Evolutionary conservation across 1,284 basidiomycete genomes (phyloP), one percentile per base, ranked within the genome.

Genomic region (Xanthoconium separans): DNA sequence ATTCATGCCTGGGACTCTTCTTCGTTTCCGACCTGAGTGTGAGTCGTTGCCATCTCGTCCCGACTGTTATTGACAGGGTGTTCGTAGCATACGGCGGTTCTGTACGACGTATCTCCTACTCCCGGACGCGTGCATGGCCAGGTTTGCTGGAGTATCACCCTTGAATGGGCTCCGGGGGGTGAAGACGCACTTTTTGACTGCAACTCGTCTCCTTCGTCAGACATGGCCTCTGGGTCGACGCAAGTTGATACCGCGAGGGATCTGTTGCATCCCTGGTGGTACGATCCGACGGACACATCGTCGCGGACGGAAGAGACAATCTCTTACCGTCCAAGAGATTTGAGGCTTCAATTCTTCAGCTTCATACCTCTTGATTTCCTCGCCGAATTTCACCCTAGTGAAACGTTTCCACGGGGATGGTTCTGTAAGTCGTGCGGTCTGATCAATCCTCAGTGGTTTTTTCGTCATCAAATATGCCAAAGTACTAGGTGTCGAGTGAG

Each of bases 381-480:
- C 16, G 64, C 62, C 11, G 53, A 56, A 10, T 65, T 69, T 44
- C 52, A 60, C 24, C 65, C 60, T 15, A 61, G 57, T 31, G 70
- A 70, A 48, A 55, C 46, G 18, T 73, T 64, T 56, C 70, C 60
- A 27, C 65, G 61, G 24, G 75, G 75, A 9, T 76, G 76, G 76
- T 70, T 69, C 44, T 76, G 75, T 53, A 56, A 33, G 10, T 44
- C 49, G 4, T 76, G 75, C 34, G 75, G 76, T 9, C 61, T 68
- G 57, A 63, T 77, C n/a, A 76, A 76, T 40, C 56, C 62, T 9
- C 75, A 76, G 54, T 57, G 57, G 6, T 66, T 62, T 31, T 63
- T 76, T 51, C 71, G 75, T 45, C 68, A 66, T 39, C 74, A 75
- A 51, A 64, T 62, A 51, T 76, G 75, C 51, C 59, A 58, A 46